A percentile compares a stretch with the other conserved stretches of the same genome.
Conservation (phyloP, 176 grass and related monocot genomes). For the Tillandsia fasciculata region DNA sequence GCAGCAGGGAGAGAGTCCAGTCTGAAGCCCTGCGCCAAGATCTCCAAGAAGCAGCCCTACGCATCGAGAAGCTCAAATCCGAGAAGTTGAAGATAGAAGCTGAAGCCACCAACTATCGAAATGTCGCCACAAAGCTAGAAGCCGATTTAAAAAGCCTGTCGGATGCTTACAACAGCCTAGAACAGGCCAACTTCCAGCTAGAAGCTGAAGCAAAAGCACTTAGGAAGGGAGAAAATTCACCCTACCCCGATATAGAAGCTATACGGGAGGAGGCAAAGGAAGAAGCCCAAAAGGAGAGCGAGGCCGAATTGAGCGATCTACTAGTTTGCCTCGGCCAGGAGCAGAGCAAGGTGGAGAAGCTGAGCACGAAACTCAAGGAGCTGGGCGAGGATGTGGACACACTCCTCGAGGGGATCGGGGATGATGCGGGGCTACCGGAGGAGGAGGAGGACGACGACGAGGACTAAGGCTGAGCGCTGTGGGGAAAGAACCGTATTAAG, state of each 20-base stretch:
- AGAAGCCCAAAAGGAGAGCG: conserved; percentile 77
- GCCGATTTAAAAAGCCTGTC: conserved; percentile 94
- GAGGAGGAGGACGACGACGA: conserved; percentile 26
- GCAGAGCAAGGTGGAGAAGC: conserved; percentile 96
- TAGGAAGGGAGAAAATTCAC: conserved; percentile 37
- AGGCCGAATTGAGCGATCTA: conserved; percentile 82
- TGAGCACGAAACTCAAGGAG: conserved; percentile 59
- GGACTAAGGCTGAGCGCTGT: not conserved
- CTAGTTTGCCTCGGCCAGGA: conserved; percentile 97
- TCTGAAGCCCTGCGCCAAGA: conserved; percentile 79
- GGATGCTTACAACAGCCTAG: conserved; percentile 89
- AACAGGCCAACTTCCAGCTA: conserved; percentile 65
- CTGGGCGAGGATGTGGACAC: conserved; percentile 74
- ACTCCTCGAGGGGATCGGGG: conserved; percentile 76
- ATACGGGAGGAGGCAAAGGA: conserved; percentile 69
- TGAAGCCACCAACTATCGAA: conserved; percentile 64
- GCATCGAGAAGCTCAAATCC: conserved; percentile 50
- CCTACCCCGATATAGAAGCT: conserved; percentile 52
- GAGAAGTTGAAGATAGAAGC: conserved; percentile 63
- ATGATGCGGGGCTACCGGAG: conserved; percentile 52
- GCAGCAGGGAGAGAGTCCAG: conserved; percentile 65
- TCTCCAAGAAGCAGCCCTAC: conserved; percentile 47
- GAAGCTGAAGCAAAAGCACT: conserved; percentile 57
- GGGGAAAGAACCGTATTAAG: too few species aligned
- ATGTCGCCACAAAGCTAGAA: conserved; percentile 63